phyloP scores from a whole-genome alignment of 805 yeast species.

The Millerago galiae region DNA sequence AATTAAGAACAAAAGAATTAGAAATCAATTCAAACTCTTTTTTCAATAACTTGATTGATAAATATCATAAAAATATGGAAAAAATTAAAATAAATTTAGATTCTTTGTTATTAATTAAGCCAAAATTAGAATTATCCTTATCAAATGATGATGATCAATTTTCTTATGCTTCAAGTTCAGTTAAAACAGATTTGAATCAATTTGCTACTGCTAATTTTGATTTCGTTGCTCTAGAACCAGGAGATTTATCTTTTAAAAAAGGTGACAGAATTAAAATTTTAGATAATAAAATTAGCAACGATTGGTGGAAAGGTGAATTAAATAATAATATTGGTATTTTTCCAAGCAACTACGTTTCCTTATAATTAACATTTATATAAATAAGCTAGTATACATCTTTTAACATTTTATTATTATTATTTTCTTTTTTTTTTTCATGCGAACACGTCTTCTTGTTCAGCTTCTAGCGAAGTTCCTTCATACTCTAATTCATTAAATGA shows the following conservation, averaged over 20 bases:
- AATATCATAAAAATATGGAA: constrained; percentile 3
- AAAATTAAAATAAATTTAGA: constrained; percentile 1
- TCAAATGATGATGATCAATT: neutral
- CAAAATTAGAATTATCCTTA: constrained; percentile 3
- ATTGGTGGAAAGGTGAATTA: constrained; percentile 23
- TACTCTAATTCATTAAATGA: constrained; percentile 64
- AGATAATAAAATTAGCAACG: constrained; percentile 14
- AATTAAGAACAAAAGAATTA: constrained; percentile 9
- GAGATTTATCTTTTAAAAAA: constrained; percentile 36
- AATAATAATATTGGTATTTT: constrained; percentile 16
- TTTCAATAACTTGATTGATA: constrained; percentile 4
- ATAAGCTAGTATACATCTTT: neutral
- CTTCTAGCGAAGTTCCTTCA: constrained; percentile 42
- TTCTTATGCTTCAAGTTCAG: constrained; percentile 7
- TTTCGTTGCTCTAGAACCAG: constrained; percentile 30
- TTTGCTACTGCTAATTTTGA: constrained; percentile 35
- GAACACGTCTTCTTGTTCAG: constrained; percentile 62
- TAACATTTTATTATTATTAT: no score
- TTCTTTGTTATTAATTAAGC: constrained; percentile 6
- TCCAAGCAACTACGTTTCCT: constrained; percentile 17
- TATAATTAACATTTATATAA: neutral
- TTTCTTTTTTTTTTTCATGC: constrained; percentile 20
- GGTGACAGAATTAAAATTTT: constrained; percentile 39
- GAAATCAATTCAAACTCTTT: constrained; percentile 4
- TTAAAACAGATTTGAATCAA: constrained; percentile 9